phyloP scores from a whole-genome alignment of 1,284 basidiomycete species.

The Trametes polyzona region DNA sequence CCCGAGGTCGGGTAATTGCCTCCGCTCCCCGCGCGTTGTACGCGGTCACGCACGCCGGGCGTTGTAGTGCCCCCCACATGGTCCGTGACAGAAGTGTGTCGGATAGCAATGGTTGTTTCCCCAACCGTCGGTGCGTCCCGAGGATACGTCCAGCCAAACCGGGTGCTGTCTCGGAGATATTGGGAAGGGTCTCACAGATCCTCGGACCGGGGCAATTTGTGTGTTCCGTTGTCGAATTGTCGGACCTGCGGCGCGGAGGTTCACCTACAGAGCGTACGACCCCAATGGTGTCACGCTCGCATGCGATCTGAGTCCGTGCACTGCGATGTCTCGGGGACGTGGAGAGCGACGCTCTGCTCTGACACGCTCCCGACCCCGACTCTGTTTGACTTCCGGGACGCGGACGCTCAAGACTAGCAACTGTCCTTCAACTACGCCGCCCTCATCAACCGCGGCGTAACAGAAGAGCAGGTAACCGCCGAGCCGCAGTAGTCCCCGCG shows the following conservation, averaged over 20 bases:
- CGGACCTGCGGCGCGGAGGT: too few species aligned
- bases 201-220: neutral
- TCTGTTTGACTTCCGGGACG: too few species aligned
- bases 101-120: conserved; percentile 1
- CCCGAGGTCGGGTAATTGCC: neutral
- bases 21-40: neutral
- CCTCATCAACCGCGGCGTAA: neutral
- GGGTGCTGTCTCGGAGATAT: neutral
- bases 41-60: neutral
- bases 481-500: too few species aligned
- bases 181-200: neutral
- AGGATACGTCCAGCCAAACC: neutral
- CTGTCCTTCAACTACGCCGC: neutral
- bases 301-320: too few species aligned
- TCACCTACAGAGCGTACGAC: too few species aligned
- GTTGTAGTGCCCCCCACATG: neutral
- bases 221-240: neutral
- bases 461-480: too few species aligned
- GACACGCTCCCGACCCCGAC: too few species aligned
- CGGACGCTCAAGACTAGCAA: too few species aligned
- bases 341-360: too few species aligned
- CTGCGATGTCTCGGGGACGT: too few species aligned
- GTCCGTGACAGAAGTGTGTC: neutral
- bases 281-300: too few species aligned
- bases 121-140: neutral